Base-by-base conservation (phyloP, 2,329 filamentous ascomycete species). In the Cercospora nicotianae region DNA sequence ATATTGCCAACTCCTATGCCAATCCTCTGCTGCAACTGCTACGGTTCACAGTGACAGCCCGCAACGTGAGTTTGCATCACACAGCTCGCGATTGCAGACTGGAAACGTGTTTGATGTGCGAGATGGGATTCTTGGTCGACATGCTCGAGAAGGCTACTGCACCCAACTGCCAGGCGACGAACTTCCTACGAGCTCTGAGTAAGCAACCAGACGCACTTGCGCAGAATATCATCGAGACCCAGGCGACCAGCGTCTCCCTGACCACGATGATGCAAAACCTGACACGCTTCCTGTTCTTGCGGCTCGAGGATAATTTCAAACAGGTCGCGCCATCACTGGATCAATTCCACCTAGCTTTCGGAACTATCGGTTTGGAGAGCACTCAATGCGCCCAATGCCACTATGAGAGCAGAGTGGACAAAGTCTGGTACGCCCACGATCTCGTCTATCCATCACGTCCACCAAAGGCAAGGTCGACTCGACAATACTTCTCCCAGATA, bases 91-190 rank as follows among this genome's bases (percentile, higher is more conserved):
- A 90, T 13, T 99, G 95, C 77, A 83, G 93, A 2, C 89, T 88
- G 72, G 93, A 96, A 65, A 86, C 88, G 33, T 99, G 95, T 79
- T 83, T 99, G 51, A 82, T 99, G 1, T 99, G 95, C 79, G 95
- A 99, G 80, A 85, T 99, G 72, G 95, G 95, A 0, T 99, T 95
- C 77, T 83, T 99, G 9, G 96, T 97, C 74, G 96, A 99, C 77
- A 99, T 99, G 95, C 86, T 99, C 26, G 91, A 98, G 75, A 99
- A 98, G 78, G 95, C 95, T 2, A 91, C 91, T 70, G 94, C 94
- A 0, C 91, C 94, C 66, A 96, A 96, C 68, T 99, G 95, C 73
- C 95, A 99, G 77, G 95, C 95, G 13, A 97, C 94, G 0, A 99
- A 99, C 76, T 87, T 99, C 70, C 83, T 98, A 33, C 96, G 95